These are phyloP conservation scores for Epithemia pelagica DNA, from an alignment of 108 stramenopile genomes.

Conservation along the genomic window DNA sequence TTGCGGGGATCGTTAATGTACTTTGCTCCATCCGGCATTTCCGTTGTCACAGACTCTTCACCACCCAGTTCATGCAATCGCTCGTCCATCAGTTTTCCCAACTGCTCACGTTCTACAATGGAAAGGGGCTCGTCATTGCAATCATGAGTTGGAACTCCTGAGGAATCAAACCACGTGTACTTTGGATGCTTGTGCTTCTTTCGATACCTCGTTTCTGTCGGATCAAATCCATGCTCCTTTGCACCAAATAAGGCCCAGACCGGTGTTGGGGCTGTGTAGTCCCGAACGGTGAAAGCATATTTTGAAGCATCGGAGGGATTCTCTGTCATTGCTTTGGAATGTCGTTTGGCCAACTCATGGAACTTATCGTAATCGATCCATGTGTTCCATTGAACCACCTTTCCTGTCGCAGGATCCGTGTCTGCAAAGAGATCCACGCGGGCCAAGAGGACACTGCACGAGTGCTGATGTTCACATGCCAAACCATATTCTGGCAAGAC, in stretches of 20 bases:
- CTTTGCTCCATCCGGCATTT: constrained; percentile 65
- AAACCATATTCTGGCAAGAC: constrained; percentile 73
- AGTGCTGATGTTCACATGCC: constrained; percentile 94
- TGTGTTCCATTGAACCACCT: constrained; percentile 78
- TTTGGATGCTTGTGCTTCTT: constrained; percentile 76
- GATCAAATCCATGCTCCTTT: constrained; percentile 92
- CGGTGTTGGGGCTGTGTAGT: constrained; percentile 86
- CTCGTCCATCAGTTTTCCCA: constrained; percentile 51
- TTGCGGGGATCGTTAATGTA: constrained; percentile 71
- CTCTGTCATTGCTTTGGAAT: constrained; percentile 18
- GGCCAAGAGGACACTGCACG: constrained; percentile 88
- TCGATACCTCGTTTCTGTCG: constrained; percentile 77
- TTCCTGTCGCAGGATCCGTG: constrained; percentile 46
- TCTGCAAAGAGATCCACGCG: constrained; percentile 79
- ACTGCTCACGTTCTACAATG: constrained; percentile 36
- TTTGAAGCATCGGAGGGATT: constrained; percentile 32
- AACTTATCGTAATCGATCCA: constrained; percentile 96
- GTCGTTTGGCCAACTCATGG: constrained; percentile 57
- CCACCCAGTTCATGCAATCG: constrained; percentile 64
- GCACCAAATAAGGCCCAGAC: constrained; percentile 90
- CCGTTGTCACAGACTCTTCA: constrained; percentile 46
- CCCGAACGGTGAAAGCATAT: constrained; percentile 67
- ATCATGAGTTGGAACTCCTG: constrained; percentile 82
- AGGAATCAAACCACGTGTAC: constrained; percentile 64
- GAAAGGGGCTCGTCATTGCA: constrained; percentile 44